Conservation (phyloP, 345 rosid species). For the Hibiscus tridactylites region DNA sequence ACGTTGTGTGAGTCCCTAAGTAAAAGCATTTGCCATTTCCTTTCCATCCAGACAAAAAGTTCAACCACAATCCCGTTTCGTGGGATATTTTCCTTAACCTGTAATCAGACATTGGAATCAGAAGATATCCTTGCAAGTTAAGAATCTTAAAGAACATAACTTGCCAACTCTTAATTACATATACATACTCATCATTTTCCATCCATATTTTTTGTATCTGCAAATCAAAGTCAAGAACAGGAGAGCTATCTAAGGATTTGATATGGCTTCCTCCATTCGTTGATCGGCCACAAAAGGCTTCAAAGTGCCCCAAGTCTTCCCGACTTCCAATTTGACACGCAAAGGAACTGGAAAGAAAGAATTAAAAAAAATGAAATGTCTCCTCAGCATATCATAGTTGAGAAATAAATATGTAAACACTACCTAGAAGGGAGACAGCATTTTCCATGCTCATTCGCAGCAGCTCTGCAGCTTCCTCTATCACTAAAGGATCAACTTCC, state of each 20-base stretch:
- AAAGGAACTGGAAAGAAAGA: conserved; percentile 56
- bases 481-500: conserved; percentile 66
- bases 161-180: background rate
- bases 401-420: background rate
- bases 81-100: background rate
- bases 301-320: conserved; percentile 93
- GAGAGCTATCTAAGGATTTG: conserved; percentile 18
- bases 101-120: conserved; percentile 15
- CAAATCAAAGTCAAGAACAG: background rate
- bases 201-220: background rate
- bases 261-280: conserved; percentile 17
- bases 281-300: conserved; percentile 46
- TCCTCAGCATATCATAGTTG: conserved; percentile 2
- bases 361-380: background rate
- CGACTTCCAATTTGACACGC: conserved; percentile 74
- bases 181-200: conserved; percentile 3
- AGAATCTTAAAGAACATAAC: background rate
- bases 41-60: no score
- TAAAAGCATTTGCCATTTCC: conserved; percentile 39
- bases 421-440: conserved; percentile 70
- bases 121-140: background rate
- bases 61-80: background rate
- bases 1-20: conserved; percentile 17
- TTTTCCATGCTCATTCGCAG: conserved; percentile 70
- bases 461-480: conserved; percentile 67